These are phyloP conservation scores for Arbutus unedo DNA, from an alignment of 148 eudicot species.

Conservation along the genomic window DNA sequence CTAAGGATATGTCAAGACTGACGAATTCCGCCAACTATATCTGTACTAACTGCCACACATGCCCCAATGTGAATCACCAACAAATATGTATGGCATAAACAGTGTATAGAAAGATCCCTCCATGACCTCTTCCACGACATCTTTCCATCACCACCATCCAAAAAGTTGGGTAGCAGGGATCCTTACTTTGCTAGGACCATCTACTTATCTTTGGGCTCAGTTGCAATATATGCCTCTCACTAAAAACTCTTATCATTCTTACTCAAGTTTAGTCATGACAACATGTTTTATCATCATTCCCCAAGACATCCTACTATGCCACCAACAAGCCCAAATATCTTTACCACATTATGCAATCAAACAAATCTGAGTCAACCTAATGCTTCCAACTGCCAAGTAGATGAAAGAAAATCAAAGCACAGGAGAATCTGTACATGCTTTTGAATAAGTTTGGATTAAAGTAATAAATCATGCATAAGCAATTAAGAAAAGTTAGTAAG, in stretches of 20 bases:
- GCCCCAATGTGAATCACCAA: not conserved
- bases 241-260: not conserved
- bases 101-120: not conserved
- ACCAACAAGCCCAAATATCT: conserved; percentile 1
- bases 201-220: not conserved
- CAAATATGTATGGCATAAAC: not conserved
- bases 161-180: not conserved
- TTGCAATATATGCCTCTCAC: not conserved
- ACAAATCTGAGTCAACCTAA: not conserved
- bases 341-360: not conserved
- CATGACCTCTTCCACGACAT: not conserved
- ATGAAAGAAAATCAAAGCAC: not conserved
- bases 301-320: not conserved
- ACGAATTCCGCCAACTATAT: not conserved
- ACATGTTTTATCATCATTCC: not conserved
- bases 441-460: not conserved
- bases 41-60: not conserved
- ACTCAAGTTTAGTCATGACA: not conserved
- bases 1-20: not conserved
- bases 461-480: not conserved
- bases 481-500: conserved; percentile 1
- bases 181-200: not conserved
- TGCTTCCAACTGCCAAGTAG: not conserved
- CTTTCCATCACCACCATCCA: not conserved
- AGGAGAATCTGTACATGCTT: not conserved